phyloP scores from a whole-genome alignment of 768 basidiomycete species.

The Candolleomyces eurysporus region DNA sequence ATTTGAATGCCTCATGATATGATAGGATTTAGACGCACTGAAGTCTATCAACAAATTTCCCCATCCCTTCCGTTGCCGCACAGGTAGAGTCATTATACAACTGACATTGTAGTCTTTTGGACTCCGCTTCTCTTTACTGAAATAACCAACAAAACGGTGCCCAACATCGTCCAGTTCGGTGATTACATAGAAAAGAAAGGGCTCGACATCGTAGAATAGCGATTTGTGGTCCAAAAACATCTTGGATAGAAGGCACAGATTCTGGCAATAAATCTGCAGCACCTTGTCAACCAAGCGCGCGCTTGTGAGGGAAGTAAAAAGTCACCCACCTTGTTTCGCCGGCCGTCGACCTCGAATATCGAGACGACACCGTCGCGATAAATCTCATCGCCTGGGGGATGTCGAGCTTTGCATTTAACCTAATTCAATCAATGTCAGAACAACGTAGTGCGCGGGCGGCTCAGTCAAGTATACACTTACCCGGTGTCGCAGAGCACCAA shows the following conservation, averaged over 20 bases:
- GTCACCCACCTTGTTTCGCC: slow-evolving; percentile 83
- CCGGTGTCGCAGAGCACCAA: slow-evolving; percentile 80
- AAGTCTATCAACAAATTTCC: slow-evolving; percentile 97
- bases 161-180: slow-evolving; percentile 88
- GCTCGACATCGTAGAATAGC: slow-evolving; percentile 98
- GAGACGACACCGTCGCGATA: slow-evolving; percentile 87
- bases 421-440: slow-evolving; percentile 25
- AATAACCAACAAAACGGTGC: slow-evolving; percentile 95
- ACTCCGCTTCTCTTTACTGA: slow-evolving; percentile 97
- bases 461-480: slow-evolving; percentile 43
- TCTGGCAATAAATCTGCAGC: slow-evolving; percentile 93
- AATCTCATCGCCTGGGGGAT: slow-evolving; percentile 98
- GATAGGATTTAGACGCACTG: slow-evolving; percentile 56
- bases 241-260: slow-evolving; percentile 94
- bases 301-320: not conserved
- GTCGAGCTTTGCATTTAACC: slow-evolving; percentile 93
- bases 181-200: slow-evolving; percentile 98
- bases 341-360: slow-evolving; percentile 96
- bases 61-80: slow-evolving; percentile 94
- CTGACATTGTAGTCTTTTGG: slow-evolving; percentile 96
- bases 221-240: slow-evolving; percentile 99
- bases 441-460: not conserved
- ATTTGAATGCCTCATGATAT: not conserved
- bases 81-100: slow-evolving; percentile 98
- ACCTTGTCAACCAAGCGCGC: not conserved